Conservation (phyloP, 495 filamentous ascomycete genomes). For the Daldinia decipiens region DNA sequence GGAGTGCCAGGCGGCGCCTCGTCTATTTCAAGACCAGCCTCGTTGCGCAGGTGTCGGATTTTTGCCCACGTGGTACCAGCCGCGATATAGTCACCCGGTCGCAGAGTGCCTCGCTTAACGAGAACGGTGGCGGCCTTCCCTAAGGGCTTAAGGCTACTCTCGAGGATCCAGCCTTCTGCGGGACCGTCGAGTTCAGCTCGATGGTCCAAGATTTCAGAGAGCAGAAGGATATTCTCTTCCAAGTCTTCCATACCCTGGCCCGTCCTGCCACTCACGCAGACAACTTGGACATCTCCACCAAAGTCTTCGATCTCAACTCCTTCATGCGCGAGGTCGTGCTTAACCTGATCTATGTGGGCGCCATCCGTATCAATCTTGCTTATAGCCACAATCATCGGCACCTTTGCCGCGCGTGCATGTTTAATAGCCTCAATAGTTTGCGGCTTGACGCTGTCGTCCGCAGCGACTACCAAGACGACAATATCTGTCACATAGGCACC, state of each 20-base stretch:
- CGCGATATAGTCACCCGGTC: conserved; percentile 83
- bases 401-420: conserved; percentile 87
- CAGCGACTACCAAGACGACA: conserved; percentile 93
- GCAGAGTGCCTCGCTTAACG: conserved; percentile 85
- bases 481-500: conserved; percentile 98
- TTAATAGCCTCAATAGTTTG: conserved; percentile 97
- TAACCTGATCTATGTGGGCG: conserved; percentile 81
- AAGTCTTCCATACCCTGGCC: conserved; percentile 91
- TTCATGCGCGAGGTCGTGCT: conserved; percentile 84
- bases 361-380: conserved; percentile 95
- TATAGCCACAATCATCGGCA: conserved; percentile 97
- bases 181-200: conserved; percentile 79
- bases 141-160: conserved; percentile 87
- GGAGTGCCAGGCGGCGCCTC: conserved; percentile 89
- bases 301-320: conserved; percentile 94
- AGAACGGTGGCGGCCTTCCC: conserved; percentile 91
- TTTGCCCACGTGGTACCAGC: conserved; percentile 87
- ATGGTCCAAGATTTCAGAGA: conserved; percentile 90
- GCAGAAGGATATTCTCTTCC: conserved; percentile 85
- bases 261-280: conserved; percentile 91
- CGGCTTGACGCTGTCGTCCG: conserved; percentile 97
- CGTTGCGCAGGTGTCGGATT: conserved; percentile 83
- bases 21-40: conserved; percentile 76
- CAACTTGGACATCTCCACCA: conserved; percentile 93
- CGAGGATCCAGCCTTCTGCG: conserved; percentile 93